Conservation (phyloP, 2,329 filamentous ascomycete genomes). For the Diplodia mutila region DNA sequence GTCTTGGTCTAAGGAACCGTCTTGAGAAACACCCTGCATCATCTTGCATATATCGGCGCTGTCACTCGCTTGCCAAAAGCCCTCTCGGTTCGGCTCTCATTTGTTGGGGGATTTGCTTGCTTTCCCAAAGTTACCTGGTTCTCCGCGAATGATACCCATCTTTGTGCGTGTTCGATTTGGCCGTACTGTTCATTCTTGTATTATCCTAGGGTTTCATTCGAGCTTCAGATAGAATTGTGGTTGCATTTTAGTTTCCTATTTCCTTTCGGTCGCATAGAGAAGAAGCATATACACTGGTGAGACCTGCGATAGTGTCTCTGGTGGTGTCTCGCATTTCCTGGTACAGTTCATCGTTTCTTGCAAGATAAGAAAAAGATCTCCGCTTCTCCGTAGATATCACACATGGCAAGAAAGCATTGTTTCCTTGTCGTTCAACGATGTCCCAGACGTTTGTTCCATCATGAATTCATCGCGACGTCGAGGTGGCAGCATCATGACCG, state of each 20-base stretch:
- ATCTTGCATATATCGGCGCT: constrained; percentile 8
- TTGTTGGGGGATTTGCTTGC: constrained; percentile 15
- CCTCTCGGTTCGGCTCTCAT: background rate
- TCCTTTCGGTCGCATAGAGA: background rate
- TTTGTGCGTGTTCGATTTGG: constrained; percentile 3
- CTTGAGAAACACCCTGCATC: background rate
- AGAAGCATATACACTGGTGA: background rate
- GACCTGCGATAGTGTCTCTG: background rate
- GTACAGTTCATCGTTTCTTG: background rate
- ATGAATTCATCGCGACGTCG: background rate
- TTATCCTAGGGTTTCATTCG: background rate
- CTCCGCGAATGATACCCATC: constrained; percentile 20
- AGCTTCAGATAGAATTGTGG: background rate
- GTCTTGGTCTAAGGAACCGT: constrained; percentile 38
- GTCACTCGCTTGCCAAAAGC: background rate
- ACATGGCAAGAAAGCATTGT: background rate
- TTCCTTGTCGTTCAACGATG: background rate
- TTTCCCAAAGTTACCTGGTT: constrained; percentile 14
- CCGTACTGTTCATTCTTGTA: background rate
- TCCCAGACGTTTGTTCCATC: background rate
- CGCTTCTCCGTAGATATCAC: background rate
- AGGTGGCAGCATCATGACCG: background rate
- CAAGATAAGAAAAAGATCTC: background rate
- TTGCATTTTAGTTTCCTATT: background rate
- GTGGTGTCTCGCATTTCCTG: background rate